phyloP scores from a whole-genome alignment of 2,329 filamentous ascomycete genomes.

The Fusarium gaditjirri region DNA sequence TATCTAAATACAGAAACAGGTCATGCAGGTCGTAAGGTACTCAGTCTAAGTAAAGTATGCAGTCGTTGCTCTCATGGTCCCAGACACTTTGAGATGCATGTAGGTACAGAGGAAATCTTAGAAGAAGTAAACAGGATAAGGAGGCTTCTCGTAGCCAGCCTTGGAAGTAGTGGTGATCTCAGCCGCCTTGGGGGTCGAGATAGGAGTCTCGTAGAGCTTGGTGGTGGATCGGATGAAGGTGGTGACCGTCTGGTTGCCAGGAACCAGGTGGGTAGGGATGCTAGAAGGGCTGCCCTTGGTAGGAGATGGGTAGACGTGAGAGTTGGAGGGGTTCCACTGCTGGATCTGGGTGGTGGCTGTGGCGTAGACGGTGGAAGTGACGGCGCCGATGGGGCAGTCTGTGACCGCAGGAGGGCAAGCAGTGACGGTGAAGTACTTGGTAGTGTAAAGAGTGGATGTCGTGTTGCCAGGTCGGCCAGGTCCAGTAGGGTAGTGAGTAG shows the following conservation, averaged over 20 bases:
- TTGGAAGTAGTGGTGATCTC: not conserved
- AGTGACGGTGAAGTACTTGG: slow-evolving; percentile 29
- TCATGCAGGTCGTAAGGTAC: slow-evolving; percentile 15
- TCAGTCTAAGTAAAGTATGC: slow-evolving; percentile 17
- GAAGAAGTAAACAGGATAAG: slow-evolving; percentile 17
- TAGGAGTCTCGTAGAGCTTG: slow-evolving; percentile 22
- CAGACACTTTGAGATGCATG: slow-evolving; percentile 18
- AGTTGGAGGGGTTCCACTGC: slow-evolving; percentile 10
- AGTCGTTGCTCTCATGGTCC: slow-evolving; percentile 11
- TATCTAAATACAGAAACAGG: slow-evolving; percentile 24
- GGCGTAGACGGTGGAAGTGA: slow-evolving; percentile 22
- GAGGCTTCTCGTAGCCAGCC: slow-evolving; percentile 7
- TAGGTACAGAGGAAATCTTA: slow-evolving; percentile 7
- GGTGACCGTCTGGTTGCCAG: slow-evolving; percentile 6
- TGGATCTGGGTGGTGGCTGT: slow-evolving; percentile 22
- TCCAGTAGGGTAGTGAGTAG: not conserved
- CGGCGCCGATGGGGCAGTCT: slow-evolving; percentile 18
- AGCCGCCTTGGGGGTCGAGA: not conserved
- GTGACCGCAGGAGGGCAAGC: slow-evolving; percentile 14
- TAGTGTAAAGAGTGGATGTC: slow-evolving; percentile 35
- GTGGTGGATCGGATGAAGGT: slow-evolving; percentile 14
- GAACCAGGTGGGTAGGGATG: not conserved
- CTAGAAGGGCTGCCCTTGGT: not conserved
- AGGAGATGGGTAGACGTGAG: not conserved
- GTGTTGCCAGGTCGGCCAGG: slow-evolving; percentile 1